Evolutionary conservation across 2,329 filamentous ascomycete species (phyloP), one percentile per base, ranked within the genome.

Genomic region (Zymoseptoria brevis): DNA sequence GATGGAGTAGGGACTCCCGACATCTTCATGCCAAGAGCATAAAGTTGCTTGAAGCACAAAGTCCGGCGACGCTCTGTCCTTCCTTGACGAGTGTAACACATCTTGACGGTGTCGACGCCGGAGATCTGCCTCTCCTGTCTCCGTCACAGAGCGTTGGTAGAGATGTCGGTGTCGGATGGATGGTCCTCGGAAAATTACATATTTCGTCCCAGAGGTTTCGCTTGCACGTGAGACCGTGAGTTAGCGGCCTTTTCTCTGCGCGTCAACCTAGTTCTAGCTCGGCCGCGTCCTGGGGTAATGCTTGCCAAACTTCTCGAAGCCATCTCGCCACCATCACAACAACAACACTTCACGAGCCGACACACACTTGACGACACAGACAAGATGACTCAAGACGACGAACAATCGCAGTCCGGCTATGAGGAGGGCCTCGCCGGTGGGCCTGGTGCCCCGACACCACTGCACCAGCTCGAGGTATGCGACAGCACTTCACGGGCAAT

Each of bases 381-480:
- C 50, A 62, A 45, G 11, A 81, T 81, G 79, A 79, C 75, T 62
- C 71, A 73, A 60, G 78, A 82, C 64, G 80, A 82, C 54, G 82
- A 84, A 64, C 83, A 87, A 63, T 84, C 85, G 45, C 89, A 95
- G 65, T 86, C 87, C 62, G 82, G 82, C 59, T 83, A 85, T 67
- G 91, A 94, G 59, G 90, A 96, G 60, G 81, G 82, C 68, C 83
- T 85, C 62, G 82, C 85, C 70, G 85, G 87, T 58, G 91, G 89
- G 9, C 93, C 93, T 59, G 94, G 94, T 64, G 94, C 94, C n/a
- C 94, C 94, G 2, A 96, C 92, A 58, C 91, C 93, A 53, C 81
- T 99, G 26, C 80, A 83, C 53, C 88, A 89, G 53, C 81, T 99
- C 2, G 93, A 97, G 82, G 93, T 95, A 80, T 65, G 81, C 49